Base-by-base conservation (phyloP, 768 basidiomycete species). In the Cyathus striatus region DNA sequence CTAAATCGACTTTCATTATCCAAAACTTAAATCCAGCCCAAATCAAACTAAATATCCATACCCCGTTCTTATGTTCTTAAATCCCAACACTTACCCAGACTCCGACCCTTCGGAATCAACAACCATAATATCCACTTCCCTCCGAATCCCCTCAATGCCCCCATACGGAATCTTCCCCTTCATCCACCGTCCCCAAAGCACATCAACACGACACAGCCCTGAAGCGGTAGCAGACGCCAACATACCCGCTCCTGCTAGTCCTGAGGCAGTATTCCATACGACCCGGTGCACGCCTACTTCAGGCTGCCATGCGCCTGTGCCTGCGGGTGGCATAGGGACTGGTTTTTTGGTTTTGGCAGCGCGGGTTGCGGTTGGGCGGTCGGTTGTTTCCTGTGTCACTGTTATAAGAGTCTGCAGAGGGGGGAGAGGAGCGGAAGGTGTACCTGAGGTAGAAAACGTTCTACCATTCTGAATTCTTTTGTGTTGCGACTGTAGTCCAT, bases 161-260 rank as follows among this genome's bases (percentile, higher is more conserved):
- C 69, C 70, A 63, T 88, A 90, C 2, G 88, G 86, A 5, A 81
- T 60, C 53, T 69, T 77, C 36, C 78, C 80, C 39, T 70, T 77
- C 32, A 78, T 65, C 81, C 83, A 94, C 45, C 81, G 65, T n/a
- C 92, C 91, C 52, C 73, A 63, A 13, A 94, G 55, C 54, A 81
- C 78, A 52, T 99, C 94, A 7, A 98, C 73, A 38, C 95, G 69
- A 52, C 87, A 92, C 16, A 98, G 63, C 1, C 94, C 96, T 6
- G 85, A 83, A 4, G 81, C 90, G 10, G 86, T 90, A 0, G 81
- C 86, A 14, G 85, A 86, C 2, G 86, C 92, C 16, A 94, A 62
- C 49, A 91, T 52, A 16, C 64, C 73, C 39, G 70, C 76, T 16
- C 62, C 69, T 16, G 53, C 73, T 1, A 90, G 68, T 1, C 91